These are phyloP conservation scores for Botrytis porri DNA, from an alignment of 2,329 filamentous ascomycete species.

Conservation along the genomic window DNA sequence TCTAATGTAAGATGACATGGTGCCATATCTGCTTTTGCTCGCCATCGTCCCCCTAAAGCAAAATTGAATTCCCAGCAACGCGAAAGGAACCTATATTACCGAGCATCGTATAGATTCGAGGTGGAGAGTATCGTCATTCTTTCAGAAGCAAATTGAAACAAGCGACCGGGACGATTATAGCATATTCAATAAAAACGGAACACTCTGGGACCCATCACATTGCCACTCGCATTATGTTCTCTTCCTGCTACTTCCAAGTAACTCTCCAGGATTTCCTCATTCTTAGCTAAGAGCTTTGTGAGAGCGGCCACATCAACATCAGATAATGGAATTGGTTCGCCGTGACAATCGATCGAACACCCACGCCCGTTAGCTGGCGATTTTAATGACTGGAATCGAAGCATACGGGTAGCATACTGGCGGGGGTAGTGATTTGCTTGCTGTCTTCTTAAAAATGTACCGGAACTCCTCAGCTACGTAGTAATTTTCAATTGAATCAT, in stretches of 20 bases:
- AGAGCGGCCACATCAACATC: not conserved
- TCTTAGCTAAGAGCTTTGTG: not conserved
- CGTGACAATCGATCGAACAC: not conserved
- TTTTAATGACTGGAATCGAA: not conserved
- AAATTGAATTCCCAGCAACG: not conserved
- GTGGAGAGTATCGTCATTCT: rapidly evolving
- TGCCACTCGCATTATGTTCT: not conserved
- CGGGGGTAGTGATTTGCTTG: not conserved
- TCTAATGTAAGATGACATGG: not conserved
- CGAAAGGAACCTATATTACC: not conserved
- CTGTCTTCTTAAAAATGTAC: not conserved
- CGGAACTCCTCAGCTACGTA: not conserved
- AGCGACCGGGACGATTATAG: not conserved
- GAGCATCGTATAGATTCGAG: not conserved
- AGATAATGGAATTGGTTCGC: not conserved
- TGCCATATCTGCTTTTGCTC: not conserved
- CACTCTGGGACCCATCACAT: not conserved
- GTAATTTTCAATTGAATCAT: not conserved
- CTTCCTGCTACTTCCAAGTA: not conserved
- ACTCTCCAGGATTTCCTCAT: not conserved
- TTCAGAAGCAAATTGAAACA: not conserved
- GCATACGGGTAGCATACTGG: not conserved
- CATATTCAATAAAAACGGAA: not conserved
- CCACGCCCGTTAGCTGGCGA: not conserved
- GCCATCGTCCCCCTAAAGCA: not conserved